Percentiles rank a stretch among this genome's conserved stretches.
These are phyloP conservation scores for Aspergillus sp. DNA, from an alignment of 2,329 filamentous ascomycete species.

Conservation along the genomic window DNA sequence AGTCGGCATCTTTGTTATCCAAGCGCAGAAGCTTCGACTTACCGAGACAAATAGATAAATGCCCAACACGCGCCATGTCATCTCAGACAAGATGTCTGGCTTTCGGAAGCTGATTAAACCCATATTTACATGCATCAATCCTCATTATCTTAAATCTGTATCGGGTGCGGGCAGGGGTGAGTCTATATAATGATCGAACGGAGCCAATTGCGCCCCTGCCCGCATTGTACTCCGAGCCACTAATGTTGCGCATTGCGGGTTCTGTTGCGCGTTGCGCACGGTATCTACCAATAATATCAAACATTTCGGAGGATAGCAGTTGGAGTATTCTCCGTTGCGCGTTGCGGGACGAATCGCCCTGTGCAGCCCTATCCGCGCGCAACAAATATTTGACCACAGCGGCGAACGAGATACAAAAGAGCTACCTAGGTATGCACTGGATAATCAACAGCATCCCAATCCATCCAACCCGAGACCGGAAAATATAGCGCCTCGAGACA, in stretches of 20 bases:
- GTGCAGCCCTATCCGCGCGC: too few species aligned
- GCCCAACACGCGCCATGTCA: not conserved
- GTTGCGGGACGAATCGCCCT: too few species aligned
- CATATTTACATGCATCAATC: not conserved
- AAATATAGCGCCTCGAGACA: not conserved
- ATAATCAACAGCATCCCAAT: not conserved
- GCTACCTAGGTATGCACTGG: too few species aligned
- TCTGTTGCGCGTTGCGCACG: too few species aligned
- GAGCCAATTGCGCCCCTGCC: too few species aligned
- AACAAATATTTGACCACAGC: too few species aligned
- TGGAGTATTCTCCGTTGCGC: too few species aligned
- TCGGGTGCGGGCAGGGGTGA: not conserved
- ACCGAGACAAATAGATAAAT: not conserved
- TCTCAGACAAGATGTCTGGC: not conserved
- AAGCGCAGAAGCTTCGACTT: not conserved
- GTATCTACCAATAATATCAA: too few species aligned
- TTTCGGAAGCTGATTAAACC: not conserved
- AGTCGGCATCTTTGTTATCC: not conserved
- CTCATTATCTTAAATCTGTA: not conserved
- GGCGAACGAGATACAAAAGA: too few species aligned
- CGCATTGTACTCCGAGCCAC: too few species aligned
- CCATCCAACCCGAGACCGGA: not conserved
- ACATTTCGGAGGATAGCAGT: too few species aligned
- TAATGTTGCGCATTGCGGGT: too few species aligned
- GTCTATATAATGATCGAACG: not conserved